A percentile compares a stretch with the other conserved stretches of the same genome.
Conservation (phyloP, 2,329 filamentous ascomycete species). For the Teratosphaeria epicoccoides region DNA sequence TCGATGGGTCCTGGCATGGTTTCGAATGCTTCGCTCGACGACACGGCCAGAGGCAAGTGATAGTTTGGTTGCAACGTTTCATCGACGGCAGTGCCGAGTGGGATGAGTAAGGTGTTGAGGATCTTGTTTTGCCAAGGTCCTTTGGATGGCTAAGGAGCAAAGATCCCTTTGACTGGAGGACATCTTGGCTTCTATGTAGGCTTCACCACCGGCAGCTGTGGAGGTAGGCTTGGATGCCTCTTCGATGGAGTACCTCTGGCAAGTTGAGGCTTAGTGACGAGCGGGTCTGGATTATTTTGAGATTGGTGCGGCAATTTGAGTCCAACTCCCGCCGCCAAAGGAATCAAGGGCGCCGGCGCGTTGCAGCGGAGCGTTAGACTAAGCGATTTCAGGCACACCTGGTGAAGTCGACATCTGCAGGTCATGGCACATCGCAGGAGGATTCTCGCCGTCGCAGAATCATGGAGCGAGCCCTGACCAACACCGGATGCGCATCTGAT, state of each 20-base stretch:
- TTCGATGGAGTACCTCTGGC: slow-evolving; percentile 14
- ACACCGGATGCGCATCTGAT: not conserved
- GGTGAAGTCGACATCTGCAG: not conserved
- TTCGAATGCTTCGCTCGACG: slow-evolving; percentile 20
- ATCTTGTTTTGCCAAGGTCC: slow-evolving; percentile 11
- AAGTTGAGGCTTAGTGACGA: slow-evolving; percentile 14
- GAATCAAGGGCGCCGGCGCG: slow-evolving; percentile 9
- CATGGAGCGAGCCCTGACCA: not conserved
- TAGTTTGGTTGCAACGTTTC: slow-evolving; percentile 16
- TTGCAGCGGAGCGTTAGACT: slow-evolving; percentile 10
- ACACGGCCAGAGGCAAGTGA: slow-evolving; percentile 14
- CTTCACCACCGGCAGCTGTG: slow-evolving; percentile 11
- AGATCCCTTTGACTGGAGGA: slow-evolving; percentile 15
- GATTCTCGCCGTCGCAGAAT: no score
- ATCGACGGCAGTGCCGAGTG: slow-evolving; percentile 16
- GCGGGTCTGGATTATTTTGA: slow-evolving; percentile 18
- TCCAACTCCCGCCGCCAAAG: slow-evolving; percentile 5
- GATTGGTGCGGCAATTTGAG: slow-evolving; percentile 9
- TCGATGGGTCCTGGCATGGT: slow-evolving; percentile 18
- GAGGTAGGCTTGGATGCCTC: slow-evolving; percentile 9
- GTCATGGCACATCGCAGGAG: no score
- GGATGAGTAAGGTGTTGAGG: slow-evolving; percentile 16
- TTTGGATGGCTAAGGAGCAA: slow-evolving; percentile 14
- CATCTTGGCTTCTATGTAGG: slow-evolving; percentile 25
- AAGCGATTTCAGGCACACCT: not conserved